A percentile compares a stretch with the other conserved stretches of the same genome.
phyloP scores from a whole-genome alignment of 306 rosid genomes.

The Senna tora region DNA sequence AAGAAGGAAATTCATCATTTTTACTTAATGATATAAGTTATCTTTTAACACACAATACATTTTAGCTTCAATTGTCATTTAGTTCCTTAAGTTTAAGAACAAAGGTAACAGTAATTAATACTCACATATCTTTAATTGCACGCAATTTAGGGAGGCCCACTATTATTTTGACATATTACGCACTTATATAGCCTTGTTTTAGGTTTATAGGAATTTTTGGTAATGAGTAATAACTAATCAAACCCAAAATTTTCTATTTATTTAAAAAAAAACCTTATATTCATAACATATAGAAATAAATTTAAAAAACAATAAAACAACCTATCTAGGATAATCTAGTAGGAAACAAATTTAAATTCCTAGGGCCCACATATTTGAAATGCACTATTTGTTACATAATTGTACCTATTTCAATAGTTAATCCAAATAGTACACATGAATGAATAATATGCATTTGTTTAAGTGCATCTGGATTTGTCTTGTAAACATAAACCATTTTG shows the following conservation, averaged over 20 bases:
- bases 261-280: not conserved
- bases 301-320: not conserved
- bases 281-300: not conserved
- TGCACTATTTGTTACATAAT: not conserved
- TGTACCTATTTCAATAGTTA: not conserved
- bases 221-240: not conserved
- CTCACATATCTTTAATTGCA: too few species aligned
- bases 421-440: not conserved
- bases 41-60: too few species aligned
- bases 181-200: not conserved
- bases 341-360: not conserved
- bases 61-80: too few species aligned
- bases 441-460: not conserved
- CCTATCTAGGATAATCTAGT: not conserved
- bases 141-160: too few species aligned
- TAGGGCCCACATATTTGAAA: not conserved
- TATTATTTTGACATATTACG: not conserved
- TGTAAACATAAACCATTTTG: conserved; percentile 18
- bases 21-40: too few species aligned
- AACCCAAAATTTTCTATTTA: not conserved
- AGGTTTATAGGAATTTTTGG: not conserved
- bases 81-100: too few species aligned
- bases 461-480: conserved; percentile 16
- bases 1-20: too few species aligned
- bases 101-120: too few species aligned